These are phyloP conservation scores for Pontederia paniculata DNA, from an alignment of 176 grass and related monocot genomes.

Conservation along the genomic window DNA sequence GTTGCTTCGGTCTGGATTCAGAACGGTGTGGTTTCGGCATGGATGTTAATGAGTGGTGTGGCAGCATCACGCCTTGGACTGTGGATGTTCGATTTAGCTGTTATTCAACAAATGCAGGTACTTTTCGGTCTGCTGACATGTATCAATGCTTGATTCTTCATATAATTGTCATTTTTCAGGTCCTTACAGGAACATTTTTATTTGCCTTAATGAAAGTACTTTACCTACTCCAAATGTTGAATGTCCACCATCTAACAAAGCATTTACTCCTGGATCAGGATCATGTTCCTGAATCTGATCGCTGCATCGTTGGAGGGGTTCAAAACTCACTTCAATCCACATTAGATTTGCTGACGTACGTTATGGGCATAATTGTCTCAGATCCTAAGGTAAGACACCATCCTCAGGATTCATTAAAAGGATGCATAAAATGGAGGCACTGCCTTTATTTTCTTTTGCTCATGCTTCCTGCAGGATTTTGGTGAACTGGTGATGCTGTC, in stretches of 20 bases:
- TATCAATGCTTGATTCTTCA: too few species aligned
- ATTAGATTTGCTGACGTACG: constrained; percentile 77
- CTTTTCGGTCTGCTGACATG: too few species aligned
- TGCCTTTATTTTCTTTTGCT: neutral
- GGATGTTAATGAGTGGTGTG: constrained; percentile 85
- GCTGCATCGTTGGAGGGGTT: constrained; percentile 75
- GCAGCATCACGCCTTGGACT: constrained; percentile 69
- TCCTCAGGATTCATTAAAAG: neutral
- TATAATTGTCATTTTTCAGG: neutral
- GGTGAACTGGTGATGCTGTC: constrained; percentile 53
- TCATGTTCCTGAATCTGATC: constrained; percentile 43
- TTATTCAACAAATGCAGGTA: constrained; percentile 80
- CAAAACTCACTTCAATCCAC: constrained; percentile 87
- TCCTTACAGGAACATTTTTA: neutral
- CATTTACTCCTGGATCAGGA: constrained; percentile 31
- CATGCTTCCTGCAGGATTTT: constrained; percentile 52
- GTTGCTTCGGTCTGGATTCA: constrained; percentile 58
- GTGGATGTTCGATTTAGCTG: constrained; percentile 92
- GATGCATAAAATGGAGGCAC: too few species aligned
- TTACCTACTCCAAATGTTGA: neutral
- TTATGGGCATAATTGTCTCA: constrained; percentile 90
- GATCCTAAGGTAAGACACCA: constrained; percentile 46
- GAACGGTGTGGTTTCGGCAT: constrained; percentile 33
- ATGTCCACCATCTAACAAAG: neutral
- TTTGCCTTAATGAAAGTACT: neutral